A percentile compares a stretch with the other conserved stretches of the same genome.
phyloP scores from a whole-genome alignment of 257 asterid species.

The Salvia splendens region DNA sequence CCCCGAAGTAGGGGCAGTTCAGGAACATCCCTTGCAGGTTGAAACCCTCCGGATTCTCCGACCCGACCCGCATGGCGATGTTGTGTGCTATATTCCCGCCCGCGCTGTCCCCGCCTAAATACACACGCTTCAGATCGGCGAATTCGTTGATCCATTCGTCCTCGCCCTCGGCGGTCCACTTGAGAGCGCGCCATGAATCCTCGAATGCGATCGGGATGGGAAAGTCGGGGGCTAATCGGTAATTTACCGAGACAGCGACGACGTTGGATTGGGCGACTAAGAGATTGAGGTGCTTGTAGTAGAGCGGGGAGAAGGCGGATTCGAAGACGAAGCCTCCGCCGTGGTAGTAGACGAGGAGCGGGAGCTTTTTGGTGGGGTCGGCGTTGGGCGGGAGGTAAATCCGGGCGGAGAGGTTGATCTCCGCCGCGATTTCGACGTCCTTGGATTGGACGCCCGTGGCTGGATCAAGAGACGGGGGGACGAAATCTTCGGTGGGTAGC shows the following conservation, averaged over 20 bases:
- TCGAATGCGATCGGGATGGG: slow-evolving; percentile 39
- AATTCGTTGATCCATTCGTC: slow-evolving; percentile 49
- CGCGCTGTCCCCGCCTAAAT: slow-evolving; percentile 67
- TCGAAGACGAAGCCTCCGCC: slow-evolving; percentile 52
- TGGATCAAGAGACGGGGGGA: slow-evolving; percentile 42
- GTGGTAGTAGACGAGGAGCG: slow-evolving; percentile 55
- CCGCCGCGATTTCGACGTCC: slow-evolving; percentile 45
- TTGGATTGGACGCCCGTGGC: slow-evolving; percentile 43
- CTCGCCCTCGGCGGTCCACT: slow-evolving; percentile 33
- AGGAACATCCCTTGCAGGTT: slow-evolving; percentile 47
- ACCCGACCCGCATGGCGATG: slow-evolving; percentile 45
- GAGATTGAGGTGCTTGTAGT: slow-evolving; percentile 40
- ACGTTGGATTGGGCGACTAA: slow-evolving; percentile 43
- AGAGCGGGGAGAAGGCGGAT: slow-evolving; percentile 43
- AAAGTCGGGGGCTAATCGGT: slow-evolving; percentile 44
- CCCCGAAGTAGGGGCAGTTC: slow-evolving; percentile 56
- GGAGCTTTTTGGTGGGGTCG: slow-evolving; percentile 37
- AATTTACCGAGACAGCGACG: slow-evolving; percentile 37
- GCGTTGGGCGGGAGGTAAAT: slow-evolving; percentile 39
- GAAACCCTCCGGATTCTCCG: slow-evolving; percentile 35
- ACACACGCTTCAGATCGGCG: slow-evolving; percentile 52
- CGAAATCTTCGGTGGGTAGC: slow-evolving; percentile 5
- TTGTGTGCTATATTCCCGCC: slow-evolving; percentile 60
- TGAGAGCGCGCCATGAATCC: slow-evolving; percentile 40
- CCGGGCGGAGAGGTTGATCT: slow-evolving; percentile 41